Percentiles rank a stretch among this genome's conserved stretches.
phyloP scores from a whole-genome alignment of 202 grass and related monocot genomes.

The Dendrocalamus latiflorus region DNA sequence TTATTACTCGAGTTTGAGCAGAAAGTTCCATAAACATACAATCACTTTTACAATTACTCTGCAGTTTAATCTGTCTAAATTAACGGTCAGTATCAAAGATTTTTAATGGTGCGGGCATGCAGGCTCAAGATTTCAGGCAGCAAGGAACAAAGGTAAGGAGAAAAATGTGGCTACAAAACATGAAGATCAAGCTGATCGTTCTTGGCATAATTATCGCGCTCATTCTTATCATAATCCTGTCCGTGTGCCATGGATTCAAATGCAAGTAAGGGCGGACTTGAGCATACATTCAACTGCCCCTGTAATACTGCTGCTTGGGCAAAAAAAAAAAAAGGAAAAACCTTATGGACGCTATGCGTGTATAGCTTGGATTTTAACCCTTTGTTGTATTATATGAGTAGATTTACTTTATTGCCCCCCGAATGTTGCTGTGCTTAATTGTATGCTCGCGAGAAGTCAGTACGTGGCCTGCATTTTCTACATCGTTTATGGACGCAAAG shows the following conservation, averaged over 20 bases:
- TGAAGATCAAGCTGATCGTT: slow-evolving; percentile 97
- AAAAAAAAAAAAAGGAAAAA: background rate
- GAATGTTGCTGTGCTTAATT: background rate
- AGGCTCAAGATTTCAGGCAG: too few species aligned
- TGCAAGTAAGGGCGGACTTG: slow-evolving; percentile 38
- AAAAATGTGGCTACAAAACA: slow-evolving; percentile 98
- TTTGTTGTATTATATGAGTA: slow-evolving; percentile 29
- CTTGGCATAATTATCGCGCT: slow-evolving; percentile 79
- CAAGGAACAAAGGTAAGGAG: slow-evolving; percentile 63
- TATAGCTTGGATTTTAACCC: slow-evolving; percentile 33
- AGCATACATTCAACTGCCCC: slow-evolving; percentile 34
- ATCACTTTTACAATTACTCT: background rate
- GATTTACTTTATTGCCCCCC: background rate
- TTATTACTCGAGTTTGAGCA: background rate
- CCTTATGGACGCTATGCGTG: slow-evolving; percentile 32
- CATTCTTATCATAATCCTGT: slow-evolving; percentile 90
- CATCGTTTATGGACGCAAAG: background rate
- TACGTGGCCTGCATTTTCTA: background rate
- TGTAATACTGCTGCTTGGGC: slow-evolving; percentile 35
- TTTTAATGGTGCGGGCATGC: background rate
- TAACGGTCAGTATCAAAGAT: background rate
- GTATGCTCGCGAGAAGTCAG: background rate
- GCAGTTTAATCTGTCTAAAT: background rate
- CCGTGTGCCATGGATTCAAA: slow-evolving; percentile 87
- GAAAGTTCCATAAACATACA: too few species aligned